These are phyloP conservation scores for Ceratocystis variospora DNA, from an alignment of 2,329 filamentous ascomycete species.

Conservation along the genomic window DNA sequence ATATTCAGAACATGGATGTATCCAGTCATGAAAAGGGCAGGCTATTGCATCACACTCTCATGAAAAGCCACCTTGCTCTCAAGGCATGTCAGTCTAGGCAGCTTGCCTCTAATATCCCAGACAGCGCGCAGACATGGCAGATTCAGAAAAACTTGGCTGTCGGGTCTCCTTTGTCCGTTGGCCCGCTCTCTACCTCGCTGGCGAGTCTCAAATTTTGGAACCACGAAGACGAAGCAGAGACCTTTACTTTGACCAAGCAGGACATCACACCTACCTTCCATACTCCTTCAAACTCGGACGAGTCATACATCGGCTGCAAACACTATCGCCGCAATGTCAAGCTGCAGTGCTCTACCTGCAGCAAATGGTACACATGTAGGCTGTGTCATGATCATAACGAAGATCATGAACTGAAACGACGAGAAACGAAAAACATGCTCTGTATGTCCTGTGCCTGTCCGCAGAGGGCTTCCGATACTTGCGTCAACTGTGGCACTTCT, in stretches of 20 bases:
- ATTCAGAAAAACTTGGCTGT: slow-evolving; percentile 22
- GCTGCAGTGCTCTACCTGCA: slow-evolving; percentile 79
- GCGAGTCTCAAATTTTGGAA: slow-evolving; percentile 49
- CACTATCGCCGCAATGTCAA: slow-evolving; percentile 97
- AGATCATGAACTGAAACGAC: slow-evolving; percentile 64
- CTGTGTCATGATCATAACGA: slow-evolving; percentile 83
- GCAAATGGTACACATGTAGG: slow-evolving; percentile 86
- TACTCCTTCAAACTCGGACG: slow-evolving; percentile 37
- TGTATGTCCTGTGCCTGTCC: slow-evolving; percentile 89
- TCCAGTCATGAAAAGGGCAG: slow-evolving; percentile 52
- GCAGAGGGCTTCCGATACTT: slow-evolving; percentile 67
- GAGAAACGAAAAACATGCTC: slow-evolving; percentile 85
- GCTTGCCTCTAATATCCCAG: neutral
- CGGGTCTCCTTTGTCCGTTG: slow-evolving; percentile 20
- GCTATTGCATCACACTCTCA: slow-evolving; percentile 56
- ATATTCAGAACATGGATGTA: slow-evolving; percentile 49
- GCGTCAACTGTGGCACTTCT: slow-evolving; percentile 59
- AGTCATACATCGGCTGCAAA: slow-evolving; percentile 53
- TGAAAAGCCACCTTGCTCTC: slow-evolving; percentile 44
- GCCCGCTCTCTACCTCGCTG: slow-evolving; percentile 26
- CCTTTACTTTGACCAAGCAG: slow-evolving; percentile 40
- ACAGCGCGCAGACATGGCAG: slow-evolving; percentile 17
- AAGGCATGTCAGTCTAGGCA: neutral
- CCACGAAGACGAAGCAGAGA: slow-evolving; percentile 29
- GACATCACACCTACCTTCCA: slow-evolving; percentile 53